Percentiles rank a stretch among this genome's conserved stretches.
phyloP scores from a whole-genome alignment of 2,329 filamentous ascomycete species.

The Pezizomycotina sp. region DNA sequence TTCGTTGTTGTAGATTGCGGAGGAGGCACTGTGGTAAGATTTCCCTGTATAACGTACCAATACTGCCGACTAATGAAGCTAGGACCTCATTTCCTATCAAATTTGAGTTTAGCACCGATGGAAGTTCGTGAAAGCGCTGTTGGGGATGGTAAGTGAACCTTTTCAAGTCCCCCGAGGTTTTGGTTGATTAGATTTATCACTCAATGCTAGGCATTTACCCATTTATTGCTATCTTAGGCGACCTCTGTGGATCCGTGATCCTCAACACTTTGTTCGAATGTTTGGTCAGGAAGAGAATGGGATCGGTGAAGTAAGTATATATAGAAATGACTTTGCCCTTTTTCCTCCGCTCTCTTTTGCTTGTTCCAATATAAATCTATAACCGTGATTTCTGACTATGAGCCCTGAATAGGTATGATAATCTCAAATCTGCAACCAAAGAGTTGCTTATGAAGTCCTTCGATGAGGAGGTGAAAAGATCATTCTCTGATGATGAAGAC shows the following conservation, averaged over 20 bases:
- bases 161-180: too few relatives aligned
- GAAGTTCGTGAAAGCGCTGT: slow-evolving; percentile 64
- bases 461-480: slow-evolving; percentile 71
- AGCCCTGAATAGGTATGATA: slow-evolving; percentile 16
- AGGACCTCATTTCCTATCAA: slow-evolving; percentile 55
- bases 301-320: too few relatives aligned
- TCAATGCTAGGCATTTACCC: too few relatives aligned
- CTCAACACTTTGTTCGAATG: slow-evolving; percentile 61
- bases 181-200: too few relatives aligned
- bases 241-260: slow-evolving; percentile 49
- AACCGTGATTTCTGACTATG: too few relatives aligned
- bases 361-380: too few relatives aligned
- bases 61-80: too few relatives aligned
- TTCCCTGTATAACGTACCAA: too few relatives aligned
- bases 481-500: slow-evolving; percentile 64
- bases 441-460: slow-evolving; percentile 54
- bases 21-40: slow-evolving; percentile 46
- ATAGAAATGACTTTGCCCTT: too few relatives aligned
- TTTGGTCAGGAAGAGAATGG: slow-evolving; percentile 19
- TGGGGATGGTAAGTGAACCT: slow-evolving; percentile 59
- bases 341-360: too few relatives aligned
- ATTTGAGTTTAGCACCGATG: slow-evolving; percentile 55
- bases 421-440: slow-evolving; percentile 20
- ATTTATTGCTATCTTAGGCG: too few relatives aligned
- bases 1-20: slow-evolving; percentile 43